Conservation (phyloP, 2,329 filamentous ascomycete genomes). For the Tolypocladium endophyticum region DNA sequence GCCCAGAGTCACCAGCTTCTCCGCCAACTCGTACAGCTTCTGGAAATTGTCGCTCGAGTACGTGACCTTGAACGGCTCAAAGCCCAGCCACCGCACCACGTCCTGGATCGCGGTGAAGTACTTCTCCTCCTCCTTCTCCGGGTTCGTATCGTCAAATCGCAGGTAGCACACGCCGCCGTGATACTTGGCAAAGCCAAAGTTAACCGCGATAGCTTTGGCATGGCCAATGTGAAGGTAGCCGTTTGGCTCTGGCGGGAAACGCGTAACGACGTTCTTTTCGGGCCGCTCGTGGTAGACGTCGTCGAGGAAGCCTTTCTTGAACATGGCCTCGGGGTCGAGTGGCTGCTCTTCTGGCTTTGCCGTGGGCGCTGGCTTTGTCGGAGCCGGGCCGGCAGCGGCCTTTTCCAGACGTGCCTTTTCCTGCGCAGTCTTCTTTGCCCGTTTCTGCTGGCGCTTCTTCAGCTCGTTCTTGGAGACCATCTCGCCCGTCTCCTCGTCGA, state of each 20-base stretch:
- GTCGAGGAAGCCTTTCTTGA: conserved; percentile 67
- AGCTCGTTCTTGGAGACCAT: conserved; percentile 53
- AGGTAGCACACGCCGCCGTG: conserved; percentile 50
- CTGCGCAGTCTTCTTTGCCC: conserved; percentile 42
- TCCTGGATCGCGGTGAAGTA: conserved; percentile 88
- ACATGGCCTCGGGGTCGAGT: conserved; percentile 56
- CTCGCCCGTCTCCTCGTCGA: conserved; percentile 53
- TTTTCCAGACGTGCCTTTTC: conserved; percentile 76
- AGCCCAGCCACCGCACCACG: conserved; percentile 72
- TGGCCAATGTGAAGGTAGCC: conserved; percentile 91
- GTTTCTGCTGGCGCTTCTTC: conserved; percentile 48
- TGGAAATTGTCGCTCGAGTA: conserved; percentile 84
- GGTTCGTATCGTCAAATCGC: conserved; percentile 90
- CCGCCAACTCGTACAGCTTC: conserved; percentile 71
- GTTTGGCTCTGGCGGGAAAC: conserved; percentile 82
- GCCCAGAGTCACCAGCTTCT: conserved; percentile 63
- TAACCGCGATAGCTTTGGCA: conserved; percentile 89
- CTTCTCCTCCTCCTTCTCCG: conserved; percentile 80
- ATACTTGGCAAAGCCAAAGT: conserved; percentile 86
- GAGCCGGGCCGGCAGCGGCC: conserved; percentile 50
- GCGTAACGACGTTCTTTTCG: conserved; percentile 51
- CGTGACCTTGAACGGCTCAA: conserved; percentile 45
- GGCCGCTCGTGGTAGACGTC: conserved; percentile 62
- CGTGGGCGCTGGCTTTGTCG: conserved; percentile 17
- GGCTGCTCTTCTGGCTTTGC: conserved; percentile 23